These are phyloP conservation scores for Rosa rugosa DNA, from an alignment of 306 rosid species.

Conservation along the genomic window DNA sequence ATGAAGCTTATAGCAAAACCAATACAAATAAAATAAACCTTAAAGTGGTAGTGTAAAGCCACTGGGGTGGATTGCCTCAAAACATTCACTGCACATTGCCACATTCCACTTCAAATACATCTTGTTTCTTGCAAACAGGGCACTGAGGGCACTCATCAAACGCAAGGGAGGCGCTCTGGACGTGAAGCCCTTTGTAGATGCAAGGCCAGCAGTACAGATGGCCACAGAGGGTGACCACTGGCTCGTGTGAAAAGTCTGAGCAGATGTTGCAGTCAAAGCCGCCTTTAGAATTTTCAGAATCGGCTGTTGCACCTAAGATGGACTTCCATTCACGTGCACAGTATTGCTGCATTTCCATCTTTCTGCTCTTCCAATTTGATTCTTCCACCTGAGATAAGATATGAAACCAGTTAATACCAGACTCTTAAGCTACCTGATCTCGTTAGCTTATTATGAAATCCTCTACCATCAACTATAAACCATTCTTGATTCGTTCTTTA, in stretches of 20 bases:
- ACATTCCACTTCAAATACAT: too few species aligned
- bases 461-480: neutral
- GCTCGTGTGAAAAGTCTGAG: conserved; percentile 72
- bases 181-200: conserved; percentile 85
- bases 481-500: neutral
- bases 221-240: conserved; percentile 90
- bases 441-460: neutral
- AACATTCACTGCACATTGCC: too few species aligned
- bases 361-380: conserved; percentile 21
- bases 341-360: conserved; percentile 67
- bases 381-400: conserved; percentile 21
- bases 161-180: conserved; percentile 75
- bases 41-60: too few species aligned
- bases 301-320: conserved; percentile 37
- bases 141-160: conserved; percentile 80
- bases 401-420: conserved; percentile 15
- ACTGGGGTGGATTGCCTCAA: too few species aligned
- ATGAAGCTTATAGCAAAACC: too few species aligned
- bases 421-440: neutral
- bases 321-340: conserved; percentile 51
- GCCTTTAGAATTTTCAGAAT: conserved; percentile 44
- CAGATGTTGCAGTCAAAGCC: conserved; percentile 94
- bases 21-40: too few species aligned
- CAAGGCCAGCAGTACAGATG: conserved; percentile 99
- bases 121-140: too few species aligned